Evolutionary conservation across 2,329 filamentous ascomycete species (phyloP), one percentile per base, ranked within the genome.

Genomic region (Talaromyces pinophilus): DNA sequence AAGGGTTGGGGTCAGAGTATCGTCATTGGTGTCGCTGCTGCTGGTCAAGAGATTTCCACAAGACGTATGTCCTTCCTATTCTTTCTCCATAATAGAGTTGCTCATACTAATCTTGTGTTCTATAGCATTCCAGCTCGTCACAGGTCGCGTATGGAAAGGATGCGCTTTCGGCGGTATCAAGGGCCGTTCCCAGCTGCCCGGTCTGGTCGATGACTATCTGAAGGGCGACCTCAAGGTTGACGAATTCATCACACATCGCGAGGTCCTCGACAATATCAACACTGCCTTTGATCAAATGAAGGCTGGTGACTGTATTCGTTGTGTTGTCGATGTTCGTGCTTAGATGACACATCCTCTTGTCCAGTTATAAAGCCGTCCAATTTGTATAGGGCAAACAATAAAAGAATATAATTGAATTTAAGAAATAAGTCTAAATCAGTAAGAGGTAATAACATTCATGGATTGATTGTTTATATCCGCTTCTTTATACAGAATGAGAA

Each of bases 1-100:
- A 99, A 99, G 88, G 95, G 95, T 59, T 99, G 95, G 95, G 95
- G 95, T 75, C 88, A 97, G 86, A 96, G 91, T 78, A 97, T 99
- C 80, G 88, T 99, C 79, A 99, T 99, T 75, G 95, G 95, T 80
- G 95, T 99, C 70, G 94, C 94, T 68, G 94, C 94, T 72, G 94
- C 94, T 67, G 94, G 94, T 62, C 93, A 97, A 82, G 94, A 98
- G 83, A 98, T 98, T 72, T 85, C 90, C 71, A 98, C 94, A 63
- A 87, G 94, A 79, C 93, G 92, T 96, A 85, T 86, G 92, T 88
- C 5, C 7, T 30, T 13, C 28, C 44, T 63, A 10, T 66, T n/a
- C 55, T 63, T 11, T 57, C 62, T 64, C 64, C 63, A 65, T 67
- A 60, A 30, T 54, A 4, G 6, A 54, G 25, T n/a, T 19, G 5